phyloP scores from a whole-genome alignment of 2,329 filamentous ascomycete genomes.

The Leptographium lundbergii region DNA sequence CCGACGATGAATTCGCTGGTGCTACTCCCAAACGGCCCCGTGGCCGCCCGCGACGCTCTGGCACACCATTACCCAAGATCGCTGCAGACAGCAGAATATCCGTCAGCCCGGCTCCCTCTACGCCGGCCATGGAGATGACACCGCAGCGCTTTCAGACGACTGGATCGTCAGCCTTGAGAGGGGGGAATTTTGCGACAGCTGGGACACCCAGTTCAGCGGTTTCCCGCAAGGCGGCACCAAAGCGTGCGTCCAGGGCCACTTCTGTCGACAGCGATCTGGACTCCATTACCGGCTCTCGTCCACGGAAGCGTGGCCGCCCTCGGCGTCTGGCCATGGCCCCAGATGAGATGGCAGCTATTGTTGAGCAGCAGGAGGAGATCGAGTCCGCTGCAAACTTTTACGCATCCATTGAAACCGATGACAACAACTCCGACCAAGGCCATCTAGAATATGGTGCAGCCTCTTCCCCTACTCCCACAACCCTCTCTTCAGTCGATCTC shows the following conservation, averaged over 20 bases:
- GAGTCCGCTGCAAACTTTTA: not conserved
- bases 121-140: slow-evolving; percentile 1
- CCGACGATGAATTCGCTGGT: slow-evolving; percentile 27
- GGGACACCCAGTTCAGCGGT: not conserved
- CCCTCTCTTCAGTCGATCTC: slow-evolving; percentile 5
- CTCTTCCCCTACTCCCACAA: not conserved
- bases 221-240: not conserved
- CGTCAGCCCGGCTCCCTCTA: not conserved
- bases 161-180: not conserved
- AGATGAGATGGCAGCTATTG: slow-evolving; percentile 16
- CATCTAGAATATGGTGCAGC: not conserved
- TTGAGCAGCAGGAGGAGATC: slow-evolving; percentile 8
- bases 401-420: not conserved
- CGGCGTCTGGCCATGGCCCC: slow-evolving; percentile 16
- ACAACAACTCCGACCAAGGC: not conserved
- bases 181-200: not conserved
- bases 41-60: slow-evolving; percentile 31
- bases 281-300: slow-evolving; percentile 11
- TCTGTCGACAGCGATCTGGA: slow-evolving; percentile 4
- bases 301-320: slow-evolving; percentile 20
- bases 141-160: slow-evolving; percentile 14
- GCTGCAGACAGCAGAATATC: not conserved
- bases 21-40: slow-evolving; percentile 13
- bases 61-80: slow-evolving; percentile 33
- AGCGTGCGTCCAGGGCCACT: not conserved